phyloP scores from a whole-genome alignment of 805 yeast genomes.

The Wickerhamiella alocasiicola region DNA sequence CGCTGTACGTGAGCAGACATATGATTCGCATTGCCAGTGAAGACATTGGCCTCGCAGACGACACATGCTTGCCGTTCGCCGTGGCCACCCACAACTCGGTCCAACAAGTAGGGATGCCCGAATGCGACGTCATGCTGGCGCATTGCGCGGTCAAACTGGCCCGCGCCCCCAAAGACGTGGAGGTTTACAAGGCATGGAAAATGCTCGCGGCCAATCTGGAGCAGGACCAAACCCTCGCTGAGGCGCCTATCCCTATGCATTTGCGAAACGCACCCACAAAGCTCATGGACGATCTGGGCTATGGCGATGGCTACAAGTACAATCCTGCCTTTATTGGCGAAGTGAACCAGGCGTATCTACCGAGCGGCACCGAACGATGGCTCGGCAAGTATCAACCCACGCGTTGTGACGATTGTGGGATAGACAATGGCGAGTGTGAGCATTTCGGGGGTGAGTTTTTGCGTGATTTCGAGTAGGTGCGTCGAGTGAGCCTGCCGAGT shows the following conservation, averaged over 20 bases:
- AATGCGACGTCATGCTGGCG: slow-evolving; percentile 75
- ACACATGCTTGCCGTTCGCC: slow-evolving; percentile 74
- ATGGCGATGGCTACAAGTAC: slow-evolving; percentile 74
- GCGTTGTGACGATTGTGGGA: slow-evolving; percentile 1
- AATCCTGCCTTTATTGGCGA: slow-evolving; percentile 74
- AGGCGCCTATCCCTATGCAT: slow-evolving; percentile 54
- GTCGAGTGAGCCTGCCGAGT: no score
- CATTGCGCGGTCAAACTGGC: slow-evolving; percentile 92
- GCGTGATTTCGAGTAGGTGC: background rate
- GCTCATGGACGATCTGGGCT: slow-evolving; percentile 80
- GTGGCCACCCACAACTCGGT: slow-evolving; percentile 75
- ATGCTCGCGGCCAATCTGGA: slow-evolving; percentile 46
- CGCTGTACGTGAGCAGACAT: slow-evolving; percentile 74
- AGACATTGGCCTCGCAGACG: slow-evolving; percentile 81
- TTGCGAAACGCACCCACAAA: slow-evolving; percentile 89
- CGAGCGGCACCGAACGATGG: slow-evolving; percentile 32
- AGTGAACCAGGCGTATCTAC: slow-evolving; percentile 59
- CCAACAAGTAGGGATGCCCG: slow-evolving; percentile 88
- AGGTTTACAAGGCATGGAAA: slow-evolving; percentile 70
- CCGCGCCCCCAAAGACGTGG: slow-evolving; percentile 71
- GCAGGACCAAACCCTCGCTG: slow-evolving; percentile 45
- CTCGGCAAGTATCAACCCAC: slow-evolving; percentile 9
- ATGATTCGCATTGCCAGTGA: slow-evolving; percentile 94
- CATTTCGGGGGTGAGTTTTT: background rate
- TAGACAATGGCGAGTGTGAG: slow-evolving; percentile 1